These are phyloP conservation scores for Sporothrix brunneoviolacea DNA, from an alignment of 2,329 filamentous ascomycete genomes.

Conservation along the genomic window DNA sequence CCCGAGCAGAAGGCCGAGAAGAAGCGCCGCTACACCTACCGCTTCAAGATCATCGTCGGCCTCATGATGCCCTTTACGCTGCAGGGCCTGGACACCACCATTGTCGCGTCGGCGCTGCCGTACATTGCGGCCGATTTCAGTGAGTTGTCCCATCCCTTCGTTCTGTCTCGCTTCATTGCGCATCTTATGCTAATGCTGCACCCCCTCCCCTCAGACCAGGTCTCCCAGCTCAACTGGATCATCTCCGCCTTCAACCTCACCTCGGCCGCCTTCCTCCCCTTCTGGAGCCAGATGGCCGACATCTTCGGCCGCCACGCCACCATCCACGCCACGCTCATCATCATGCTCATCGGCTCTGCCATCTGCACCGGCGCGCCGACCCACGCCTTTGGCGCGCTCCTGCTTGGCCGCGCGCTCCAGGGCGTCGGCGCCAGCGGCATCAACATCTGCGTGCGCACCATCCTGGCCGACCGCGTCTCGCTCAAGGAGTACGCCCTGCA, in stretches of 20 bases:
- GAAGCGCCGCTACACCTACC: constrained; percentile 33
- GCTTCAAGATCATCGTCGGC: constrained; percentile 53
- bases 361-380: constrained; percentile 53
- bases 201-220: constrained; percentile 34
- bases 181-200: background rate
- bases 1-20: constrained; percentile 27
- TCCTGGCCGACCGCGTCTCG: constrained; percentile 58
- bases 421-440: constrained; percentile 56
- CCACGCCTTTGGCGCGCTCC: constrained; percentile 48
- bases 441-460: constrained; percentile 51
- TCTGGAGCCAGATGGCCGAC: constrained; percentile 58
- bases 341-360: constrained; percentile 54
- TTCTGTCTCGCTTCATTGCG: too few species aligned
- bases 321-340: constrained; percentile 49
- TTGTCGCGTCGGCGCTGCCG: constrained; percentile 52
- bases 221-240: constrained; percentile 62
- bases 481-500: constrained; percentile 55
- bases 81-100: constrained; percentile 58
- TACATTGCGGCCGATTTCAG: constrained; percentile 60
- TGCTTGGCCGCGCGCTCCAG: constrained; percentile 57
- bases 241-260: constrained; percentile 63
- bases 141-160: constrained; percentile 35
- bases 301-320: constrained; percentile 56
- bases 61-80: constrained; percentile 55
- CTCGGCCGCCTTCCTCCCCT: constrained; percentile 59